Base-by-base conservation (phyloP, 495 filamentous ascomycete genomes). In the Jackrogersella minutella region DNA sequence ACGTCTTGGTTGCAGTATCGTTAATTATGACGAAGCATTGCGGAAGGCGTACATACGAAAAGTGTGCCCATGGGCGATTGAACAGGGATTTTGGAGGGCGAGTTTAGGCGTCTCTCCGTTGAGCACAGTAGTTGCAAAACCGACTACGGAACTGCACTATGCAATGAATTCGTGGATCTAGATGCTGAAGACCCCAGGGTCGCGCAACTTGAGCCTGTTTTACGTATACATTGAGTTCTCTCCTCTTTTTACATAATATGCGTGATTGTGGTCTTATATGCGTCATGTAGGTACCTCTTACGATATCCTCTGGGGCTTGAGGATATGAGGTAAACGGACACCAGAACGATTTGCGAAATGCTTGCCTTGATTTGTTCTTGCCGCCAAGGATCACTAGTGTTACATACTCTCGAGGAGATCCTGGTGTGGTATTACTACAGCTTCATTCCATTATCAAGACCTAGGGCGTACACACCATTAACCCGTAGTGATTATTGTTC, bases 181-280 rank as follows among this genome's bases (percentile, higher is more conserved):
- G 64, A 69, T 44, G 43, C 47, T 44, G 17, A 60, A 46, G 59
- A 49, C 44, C 55, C 50, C 53, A 59, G 44, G 66, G 55, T 59
- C 60, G 16, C 17, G 49, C 49, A 24, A 53, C 49, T 55, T 30
- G 21, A 49, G 41, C 54, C 43, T 58, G 5, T 28, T 62, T 60
- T 58, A 39, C 46, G 43, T 58, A 55, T 40, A 33, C 44, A 51
- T 31, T 11, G 52, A 51, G 39, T 58, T 57, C 37, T 33, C 50
- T 57, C n/a, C 22, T 62, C 34, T 44, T 9, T 36, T 52, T 2
- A n/a, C 21, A 13, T 33, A 16, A 3, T 33, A 13, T 39, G 16
- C 34, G 33, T 41, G 44, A 41, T 31, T 31, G 5, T 0, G 31
- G 10, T 14, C 17, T n/a, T 31, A 14, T 26, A 49, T 26, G 26